Evolutionary conservation across 2,329 filamentous ascomycete species (phyloP), one percentile per base, ranked within the genome.

Genomic region (Chrysoporthe austroafricana): DNA sequence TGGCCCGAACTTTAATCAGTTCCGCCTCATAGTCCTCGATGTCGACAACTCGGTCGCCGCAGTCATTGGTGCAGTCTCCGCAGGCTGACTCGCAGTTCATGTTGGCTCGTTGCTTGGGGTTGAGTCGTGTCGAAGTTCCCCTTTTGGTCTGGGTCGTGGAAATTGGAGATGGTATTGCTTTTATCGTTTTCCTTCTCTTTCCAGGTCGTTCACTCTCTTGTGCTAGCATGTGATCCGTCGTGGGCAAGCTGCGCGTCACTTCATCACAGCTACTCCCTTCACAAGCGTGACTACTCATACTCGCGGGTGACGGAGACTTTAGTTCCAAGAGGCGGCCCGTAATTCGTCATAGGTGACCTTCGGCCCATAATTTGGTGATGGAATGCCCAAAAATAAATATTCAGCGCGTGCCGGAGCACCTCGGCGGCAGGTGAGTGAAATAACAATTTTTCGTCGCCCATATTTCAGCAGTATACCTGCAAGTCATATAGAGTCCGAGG

Each of bases 1-100:
- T 64, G 14, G 69, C 68, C 18, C 69, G 70, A 2, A 75, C 72
- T 42, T 69, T 71, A 18, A 71, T 50, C 4, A 73, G 63, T 66
- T 74, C 72, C 42, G 67, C 69, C 66, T 72, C 71, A 54, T 73
- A 75, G 58, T 74, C 73, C 68, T 75, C 73, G 60, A 75, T 75
- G 64, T 75, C 73, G 44, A 58, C 21, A 18, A 50, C 21, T 54
- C 13, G 63, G 18, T 59, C 44, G 26, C 21, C 59, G 44, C 64
- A 69, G 56, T 52, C 62, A n/a, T 61, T 67, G 65, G 58, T 67
- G 62, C 68, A 67, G 18, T 61, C 62, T n/a, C 44, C 62, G 58
- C 68, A 69, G 43, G 48, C 61, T 26, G 46, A 43, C 14, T 67
- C 62, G 59, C 68, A 67, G 32, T 43, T 62, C 68, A 69, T 69